Evolutionary conservation across 2,329 filamentous ascomycete genomes (phyloP), one percentile per base, ranked within the genome.

Genomic region (Septoria petroselini): DNA sequence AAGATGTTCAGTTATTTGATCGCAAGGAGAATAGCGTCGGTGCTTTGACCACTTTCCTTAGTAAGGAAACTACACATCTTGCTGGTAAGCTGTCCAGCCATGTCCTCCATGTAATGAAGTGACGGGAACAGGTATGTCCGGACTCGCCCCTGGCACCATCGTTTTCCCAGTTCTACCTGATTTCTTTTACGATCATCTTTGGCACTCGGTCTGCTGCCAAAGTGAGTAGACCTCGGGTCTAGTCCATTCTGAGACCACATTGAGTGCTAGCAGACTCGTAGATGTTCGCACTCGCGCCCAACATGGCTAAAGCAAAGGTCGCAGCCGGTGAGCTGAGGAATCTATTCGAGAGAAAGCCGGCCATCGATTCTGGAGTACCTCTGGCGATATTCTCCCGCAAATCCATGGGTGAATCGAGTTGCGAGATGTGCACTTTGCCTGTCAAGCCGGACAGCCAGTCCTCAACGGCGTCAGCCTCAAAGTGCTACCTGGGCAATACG

Each of bases 1-100:
- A 96, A 69, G 91, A 96, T 55, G 89, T 95, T 48, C 74, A 82
- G 19, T 96, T 90, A 68, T 97, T 95, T 44, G 91, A 96, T 67
- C 78, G 76, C 40, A 65, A 69, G 7, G 69, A 68, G 3, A 70
- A 71, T 37, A 70, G 68, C 3, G 65, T 71, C 9, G 69, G 72
- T 12, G 63, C 68, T 0, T 60, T 76, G 14, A 68, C 74, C 57
- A 68, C 70, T 3, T 71, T 68, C 51, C 61, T 76, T 21, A 70
- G 68, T 49, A 72, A 69, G 46, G 73, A 76, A 68, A 72, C 31
- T 62, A 69, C 45, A 9, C 66, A 71, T 42, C 64, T 75, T 90
- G 62, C 78, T 23, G 49, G 43, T 41, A 25, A 33, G 42, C n/a
- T n/a, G n/a, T n/a, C n/a, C n/a, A n/a, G n/a, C n/a, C n/a, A n/a